Evolutionary conservation across 2,329 filamentous ascomycete species (phyloP), one percentile per base, ranked within the genome.

Genomic region (Sordariomycetes sp.): DNA sequence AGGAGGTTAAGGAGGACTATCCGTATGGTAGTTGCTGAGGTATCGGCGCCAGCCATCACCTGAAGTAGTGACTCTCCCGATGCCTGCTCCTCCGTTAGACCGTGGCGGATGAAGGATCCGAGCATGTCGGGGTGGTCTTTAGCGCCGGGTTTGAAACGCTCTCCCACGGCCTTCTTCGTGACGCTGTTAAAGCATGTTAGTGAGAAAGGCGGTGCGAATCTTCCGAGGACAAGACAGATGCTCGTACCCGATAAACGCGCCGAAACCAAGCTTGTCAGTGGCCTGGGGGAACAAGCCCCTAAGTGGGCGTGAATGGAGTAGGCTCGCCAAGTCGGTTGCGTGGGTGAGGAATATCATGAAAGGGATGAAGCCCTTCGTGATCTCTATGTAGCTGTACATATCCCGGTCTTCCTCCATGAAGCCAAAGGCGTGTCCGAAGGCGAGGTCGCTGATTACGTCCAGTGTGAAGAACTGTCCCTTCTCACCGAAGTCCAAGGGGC

Each of bases 391-490:
- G 55, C 72, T 72, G 62, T 75, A 76, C 0, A 76, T 70, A 60
- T 82, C 79, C 3, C 68, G 65, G 62, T 82, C 76, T 5, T 69
- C 63, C n/a, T 72, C 71, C 0, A 81, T 62, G 61, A 76, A 77
- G 14, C 79, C 78, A 60, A 81, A 79, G 0, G 73, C 65, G 55
- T 76, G 64, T 12, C 80, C 80, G 52, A 82, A 77, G 0, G 76
- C 77, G 4, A 84, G 65, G 51, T 75, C 73, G 37, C 74, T 78
- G 61, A 85, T 80, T 46, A 81, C 75, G 59, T 84, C 81, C 4
- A 83, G 68, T 0, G 79, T 80, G 58, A 83, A 77, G 68, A 73
- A 82, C 50, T 80, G 77, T 3, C 74, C 71, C 60, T 79, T 78
- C 35, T 68, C 64, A 12, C 72, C 75, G 56, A 78, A 64, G 63